Base-by-base conservation (phyloP, 2,329 filamentous ascomycete genomes). In the Microdochium bolleyi region DNA sequence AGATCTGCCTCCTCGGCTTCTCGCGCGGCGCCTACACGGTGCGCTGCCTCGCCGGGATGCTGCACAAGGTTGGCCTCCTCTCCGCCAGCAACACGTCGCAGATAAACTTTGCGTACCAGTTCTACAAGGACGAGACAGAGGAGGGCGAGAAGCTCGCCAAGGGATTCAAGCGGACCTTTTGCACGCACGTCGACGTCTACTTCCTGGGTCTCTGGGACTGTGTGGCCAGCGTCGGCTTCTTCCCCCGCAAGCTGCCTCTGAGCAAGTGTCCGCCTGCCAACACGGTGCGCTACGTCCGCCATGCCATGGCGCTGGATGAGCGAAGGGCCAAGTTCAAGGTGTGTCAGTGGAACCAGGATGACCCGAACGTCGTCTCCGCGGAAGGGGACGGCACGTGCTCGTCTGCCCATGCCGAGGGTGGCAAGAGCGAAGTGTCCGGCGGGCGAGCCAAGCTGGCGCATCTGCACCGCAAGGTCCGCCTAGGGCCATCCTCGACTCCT, bases 11-110 rank as follows among this genome's bases (percentile, higher is more conserved):
- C 19, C 70, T 77, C 24, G 74, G 74, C 3, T 77, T 77, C 61
- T 76, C 73, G 0, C 63, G 74, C 53, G 75, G 73, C 14, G 71
- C 74, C 4, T 79, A 79, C 51, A 78, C 75, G 1, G 75, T 75
- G 16, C 68, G 75, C 3, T 79, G 76, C 52, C 63, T 79, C 3
- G 64, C 68, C 19, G 70, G 69, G 2, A 72, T 73, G 70, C 60
- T 73, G 8, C 70, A 73, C 59, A 72, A 72, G 56, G 70, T 73
- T 24, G 70, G 70, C 5, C 57, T 66, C 55, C 52, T 73, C 64
- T 59, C 58, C 3, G 53, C 53, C 13, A 52, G 53, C 48, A 54
- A 54, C 53, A 44, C 49, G 1, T 62, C 65, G 2, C 71, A 73
- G 53, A 59, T 74, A 11, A 60, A 58, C 5, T 73, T 74, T 56